phyloP scores from a whole-genome alignment of 805 yeast species.

The Myxozyma vanderwaltii region DNA sequence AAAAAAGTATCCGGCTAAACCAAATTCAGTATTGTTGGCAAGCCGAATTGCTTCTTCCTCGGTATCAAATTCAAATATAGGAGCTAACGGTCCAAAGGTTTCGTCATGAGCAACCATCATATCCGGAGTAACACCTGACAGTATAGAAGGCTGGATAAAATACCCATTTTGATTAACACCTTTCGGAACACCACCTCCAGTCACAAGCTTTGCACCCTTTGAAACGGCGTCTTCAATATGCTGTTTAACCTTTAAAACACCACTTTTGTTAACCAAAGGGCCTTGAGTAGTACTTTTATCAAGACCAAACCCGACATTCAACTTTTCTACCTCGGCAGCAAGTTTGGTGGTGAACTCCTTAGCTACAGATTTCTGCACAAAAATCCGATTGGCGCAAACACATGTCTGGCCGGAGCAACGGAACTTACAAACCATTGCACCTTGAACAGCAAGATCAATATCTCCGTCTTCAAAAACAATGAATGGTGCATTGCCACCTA shows the following conservation, averaged over 20 bases:
- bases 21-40: conserved; percentile 66
- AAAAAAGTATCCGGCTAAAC: conserved; percentile 79
- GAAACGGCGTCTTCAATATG: conserved; percentile 68
- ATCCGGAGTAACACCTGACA: conserved; percentile 59
- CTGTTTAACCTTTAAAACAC: conserved; percentile 59
- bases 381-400: conserved; percentile 43
- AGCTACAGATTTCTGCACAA: conserved; percentile 56
- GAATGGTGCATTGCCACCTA: conserved; percentile 85
- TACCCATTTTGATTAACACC: conserved; percentile 52
- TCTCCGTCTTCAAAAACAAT: conserved; percentile 75
- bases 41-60: conserved; percentile 62
- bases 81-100: conserved; percentile 81
- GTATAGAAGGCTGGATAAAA: conserved; percentile 68
- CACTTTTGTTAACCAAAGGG: conserved; percentile 66
- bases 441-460: conserved; percentile 64
- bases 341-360: conserved; percentile 59
- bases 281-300: conserved; percentile 67
- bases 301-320: conserved; percentile 66
- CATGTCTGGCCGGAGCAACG: conserved; percentile 83
- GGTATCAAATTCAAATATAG: conserved; percentile 61
- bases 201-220: conserved; percentile 63
- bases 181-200: conserved; percentile 61
- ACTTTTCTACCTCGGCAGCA: conserved; percentile 49
- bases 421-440: conserved; percentile 66
- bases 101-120: conserved; percentile 69